Base-by-base conservation (phyloP, 257 asterid species). In the Solanum ossicruentum region DNA sequence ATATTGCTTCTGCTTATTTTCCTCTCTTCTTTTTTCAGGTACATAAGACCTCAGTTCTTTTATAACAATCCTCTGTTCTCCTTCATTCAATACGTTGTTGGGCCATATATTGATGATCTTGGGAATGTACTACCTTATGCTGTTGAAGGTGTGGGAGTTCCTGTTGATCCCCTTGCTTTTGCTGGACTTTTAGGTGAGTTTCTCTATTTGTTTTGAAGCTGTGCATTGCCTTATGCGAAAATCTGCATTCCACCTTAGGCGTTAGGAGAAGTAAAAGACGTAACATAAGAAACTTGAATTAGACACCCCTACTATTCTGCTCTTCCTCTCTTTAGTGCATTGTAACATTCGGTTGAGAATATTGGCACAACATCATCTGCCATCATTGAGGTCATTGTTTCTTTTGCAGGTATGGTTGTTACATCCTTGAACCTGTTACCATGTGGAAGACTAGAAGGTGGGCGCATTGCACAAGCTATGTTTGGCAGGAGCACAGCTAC, bases 121-220 rank as follows among this genome's bases (percentile, higher is more conserved):
- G 98, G 97, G 47, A 94, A 93, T 55, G 97, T 95, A 86, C 90
- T 95, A 55, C 99, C 99, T 7, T 92, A 94, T 84, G 99, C 99
- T 15, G 99, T 95, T 81, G 95, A 93, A 91, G 99, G 99, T 18
- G 95, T 95, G 12, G 99, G 99, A 66, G 99, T 94, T 83, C 99
- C 99, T n/a, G 96, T 93, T 12, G 98, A 95, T 82, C 99, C 99
- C 43, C 98, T 95, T 73, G 99, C 99, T 58, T 95, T 95, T 86
- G 99, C 99, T 56, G 99, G 99, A 43, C 92, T 95, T 47, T 88
- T 95, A 89, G 98, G 98, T 94, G 60, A 84, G 91, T 85, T 81
- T 28, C 84, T 21, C 15, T 8, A 28, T 36, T 36, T 36, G 2
- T 32, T 32, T 32, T 0, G 36, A 28, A 32, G 36, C 3, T 32